phyloP scores from a whole-genome alignment of 352 stramenopile genomes.

The Globisporangium lucens region DNA sequence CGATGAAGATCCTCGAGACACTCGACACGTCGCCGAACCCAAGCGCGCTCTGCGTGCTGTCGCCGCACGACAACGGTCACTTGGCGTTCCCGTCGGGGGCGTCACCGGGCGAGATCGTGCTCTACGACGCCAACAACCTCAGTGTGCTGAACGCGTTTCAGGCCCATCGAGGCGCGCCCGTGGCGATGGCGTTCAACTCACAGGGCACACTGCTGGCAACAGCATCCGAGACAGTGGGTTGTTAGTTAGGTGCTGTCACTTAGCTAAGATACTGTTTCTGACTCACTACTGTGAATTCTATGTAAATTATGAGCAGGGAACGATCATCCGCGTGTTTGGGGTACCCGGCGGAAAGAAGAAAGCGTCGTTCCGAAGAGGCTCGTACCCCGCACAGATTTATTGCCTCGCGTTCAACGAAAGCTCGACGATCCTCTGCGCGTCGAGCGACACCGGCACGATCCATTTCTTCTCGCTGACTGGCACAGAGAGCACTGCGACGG shows the following conservation, averaged over 20 bases:
- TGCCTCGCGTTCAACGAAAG: conserved; percentile 95
- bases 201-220: conserved; percentile 87
- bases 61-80: conserved; percentile 83
- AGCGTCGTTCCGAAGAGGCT: conserved; percentile 93
- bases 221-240: conserved; percentile 83
- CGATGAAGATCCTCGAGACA: conserved; percentile 92
- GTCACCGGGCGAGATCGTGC: conserved; percentile 83
- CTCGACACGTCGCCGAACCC: conserved; percentile 89
- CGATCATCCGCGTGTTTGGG: conserved; percentile 97
- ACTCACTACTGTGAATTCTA: neutral
- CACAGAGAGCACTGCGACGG: conserved; percentile 63
- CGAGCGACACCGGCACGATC: conserved; percentile 95
- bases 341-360: conserved; percentile 89
- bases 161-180: conserved; percentile 81
- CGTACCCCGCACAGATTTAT: conserved; percentile 95
- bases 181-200: conserved; percentile 87
- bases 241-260: neutral
- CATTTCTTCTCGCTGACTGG: conserved; percentile 93
- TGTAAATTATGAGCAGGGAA: conserved; percentile 67
- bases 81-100: conserved; percentile 82
- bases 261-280: conserved; percentile 2
- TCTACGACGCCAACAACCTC: conserved; percentile 92
- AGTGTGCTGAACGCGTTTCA: conserved; percentile 91
- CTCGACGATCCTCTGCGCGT: conserved; percentile 93
- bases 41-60: conserved; percentile 79